These are phyloP conservation scores for Saccharomyces hybrid DNA, from an alignment of 1,139 yeast genomes.

Conservation along the genomic window DNA sequence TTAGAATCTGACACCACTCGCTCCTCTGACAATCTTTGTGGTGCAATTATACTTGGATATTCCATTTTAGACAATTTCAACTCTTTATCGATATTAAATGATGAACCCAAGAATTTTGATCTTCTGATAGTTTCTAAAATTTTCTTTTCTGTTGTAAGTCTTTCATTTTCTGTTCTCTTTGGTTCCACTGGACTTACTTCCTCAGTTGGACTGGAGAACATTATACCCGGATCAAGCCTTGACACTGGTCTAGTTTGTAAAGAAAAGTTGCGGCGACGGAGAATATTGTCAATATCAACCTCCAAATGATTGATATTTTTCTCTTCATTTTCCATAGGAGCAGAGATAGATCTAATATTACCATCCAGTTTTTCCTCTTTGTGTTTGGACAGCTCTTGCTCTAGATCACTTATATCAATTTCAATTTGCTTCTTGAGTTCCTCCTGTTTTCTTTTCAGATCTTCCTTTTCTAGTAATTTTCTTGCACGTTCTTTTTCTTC, in stretches of 20 bases:
- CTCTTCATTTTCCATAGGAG: constrained; percentile 25
- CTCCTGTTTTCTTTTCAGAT: constrained; percentile 10
- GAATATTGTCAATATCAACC: constrained; percentile 14
- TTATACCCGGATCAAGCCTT: constrained; percentile 53
- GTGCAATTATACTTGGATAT: constrained; percentile 7
- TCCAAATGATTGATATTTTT: constrained; percentile 17
- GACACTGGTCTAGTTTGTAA: constrained; percentile 54
- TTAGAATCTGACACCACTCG: constrained; percentile 13
- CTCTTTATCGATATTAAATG: constrained; percentile 39
- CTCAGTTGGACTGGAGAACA: constrained; percentile 6
- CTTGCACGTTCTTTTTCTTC: constrained; percentile 15
- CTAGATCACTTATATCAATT: constrained; percentile 8
- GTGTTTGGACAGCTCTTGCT: constrained; percentile 16
- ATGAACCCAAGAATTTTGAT: constrained; percentile 37
- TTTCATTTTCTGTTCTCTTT: constrained; percentile 7
- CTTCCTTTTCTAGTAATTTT: constrained; percentile 14
- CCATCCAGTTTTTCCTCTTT: constrained; percentile 22
- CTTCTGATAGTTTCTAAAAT: constrained; percentile 36
- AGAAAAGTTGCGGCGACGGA: constrained; percentile 35
- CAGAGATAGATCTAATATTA: constrained; percentile 33
- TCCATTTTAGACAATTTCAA: constrained; percentile 28
- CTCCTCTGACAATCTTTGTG: constrained; percentile 5
- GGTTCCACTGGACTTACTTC: constrained; percentile 2
- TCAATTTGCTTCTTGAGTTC: constrained; percentile 9
- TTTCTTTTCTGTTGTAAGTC: constrained; percentile 20